phyloP scores from a whole-genome alignment of 2,329 filamentous ascomycete genomes.

The Colletotrichum plurivorum region DNA sequence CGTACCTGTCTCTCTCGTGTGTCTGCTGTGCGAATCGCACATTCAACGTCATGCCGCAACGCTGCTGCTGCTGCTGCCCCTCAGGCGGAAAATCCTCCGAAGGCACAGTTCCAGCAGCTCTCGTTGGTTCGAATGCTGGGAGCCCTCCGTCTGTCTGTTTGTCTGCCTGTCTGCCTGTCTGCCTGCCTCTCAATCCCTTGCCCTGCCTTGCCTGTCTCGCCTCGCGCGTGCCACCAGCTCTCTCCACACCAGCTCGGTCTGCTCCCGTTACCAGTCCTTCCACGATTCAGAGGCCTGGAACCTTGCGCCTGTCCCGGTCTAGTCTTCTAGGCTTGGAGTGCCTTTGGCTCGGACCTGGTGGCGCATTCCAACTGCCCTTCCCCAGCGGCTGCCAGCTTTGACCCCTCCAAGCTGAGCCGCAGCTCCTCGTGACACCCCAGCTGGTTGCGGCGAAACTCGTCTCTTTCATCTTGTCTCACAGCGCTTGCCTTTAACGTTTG shows the following conservation, averaged over 20 bases:
- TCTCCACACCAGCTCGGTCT: no score
- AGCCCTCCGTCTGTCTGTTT: slow-evolving; percentile 3
- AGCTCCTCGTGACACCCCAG: slow-evolving; percentile 35
- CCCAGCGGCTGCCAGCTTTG: slow-evolving; percentile 36
- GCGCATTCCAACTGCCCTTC: slow-evolving; percentile 22
- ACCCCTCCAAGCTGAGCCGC: slow-evolving; percentile 33
- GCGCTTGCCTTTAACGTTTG: slow-evolving; percentile 40
- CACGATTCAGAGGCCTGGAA: background rate
- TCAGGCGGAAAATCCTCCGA: slow-evolving; percentile 29
- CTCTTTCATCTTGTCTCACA: slow-evolving; percentile 39
- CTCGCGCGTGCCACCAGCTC: slow-evolving; percentile 23
- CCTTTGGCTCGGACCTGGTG: slow-evolving; percentile 35
- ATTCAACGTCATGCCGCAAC: slow-evolving; percentile 19
- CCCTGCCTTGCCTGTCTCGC: background rate
- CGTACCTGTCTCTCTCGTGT: slow-evolving; percentile 24
- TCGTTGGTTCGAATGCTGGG: slow-evolving; percentile 13
- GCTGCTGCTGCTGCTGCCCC: slow-evolving; percentile 24
- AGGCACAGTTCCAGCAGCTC: slow-evolving; percentile 14
- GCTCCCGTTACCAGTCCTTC: background rate
- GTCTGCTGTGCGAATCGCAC: slow-evolving; percentile 28
- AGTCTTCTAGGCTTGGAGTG: slow-evolving; percentile 30
- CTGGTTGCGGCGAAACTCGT: slow-evolving; percentile 38
- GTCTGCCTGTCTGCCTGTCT: no score
- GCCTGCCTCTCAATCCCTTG: no score
- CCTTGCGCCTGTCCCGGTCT: slow-evolving; percentile 42